These are phyloP conservation scores for Neurospora crassa DNA, from an alignment of 2,329 filamentous ascomycete species.

Conservation along the genomic window DNA sequence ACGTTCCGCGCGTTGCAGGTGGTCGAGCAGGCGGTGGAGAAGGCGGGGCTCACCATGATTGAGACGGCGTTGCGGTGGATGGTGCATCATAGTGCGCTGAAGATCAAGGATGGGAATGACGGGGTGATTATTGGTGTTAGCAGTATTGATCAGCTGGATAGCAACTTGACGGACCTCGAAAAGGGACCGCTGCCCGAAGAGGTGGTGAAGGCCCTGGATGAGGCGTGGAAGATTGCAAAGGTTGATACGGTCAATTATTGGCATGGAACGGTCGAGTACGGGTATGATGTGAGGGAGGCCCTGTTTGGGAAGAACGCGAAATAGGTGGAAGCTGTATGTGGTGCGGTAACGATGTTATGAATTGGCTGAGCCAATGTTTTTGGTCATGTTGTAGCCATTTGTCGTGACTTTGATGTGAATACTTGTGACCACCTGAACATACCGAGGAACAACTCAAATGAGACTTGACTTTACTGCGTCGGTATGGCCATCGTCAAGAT, in stretches of 20 bases:
- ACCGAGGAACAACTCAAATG: neutral
- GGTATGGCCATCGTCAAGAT: neutral
- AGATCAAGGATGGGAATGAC: slow-evolving; percentile 29
- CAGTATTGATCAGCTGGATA: slow-evolving; percentile 36
- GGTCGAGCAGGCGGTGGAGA: slow-evolving; percentile 52
- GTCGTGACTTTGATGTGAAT: neutral
- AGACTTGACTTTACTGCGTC: neutral
- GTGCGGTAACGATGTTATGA: neutral
- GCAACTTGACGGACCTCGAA: slow-evolving; percentile 39
- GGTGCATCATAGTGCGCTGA: slow-evolving; percentile 52
- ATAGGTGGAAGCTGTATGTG: slow-evolving; percentile 13
- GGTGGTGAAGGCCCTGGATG: slow-evolving; percentile 60
- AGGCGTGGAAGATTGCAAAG: slow-evolving; percentile 69
- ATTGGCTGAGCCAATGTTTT: neutral
- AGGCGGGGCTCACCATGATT: slow-evolving; percentile 53
- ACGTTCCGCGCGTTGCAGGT: slow-evolving; percentile 48
- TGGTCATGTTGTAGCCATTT: neutral
- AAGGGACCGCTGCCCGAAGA: slow-evolving; percentile 62
- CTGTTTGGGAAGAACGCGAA: slow-evolving; percentile 42
- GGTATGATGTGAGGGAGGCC: slow-evolving; percentile 52
- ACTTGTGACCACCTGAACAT: neutral
- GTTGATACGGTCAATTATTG: slow-evolving; percentile 41
- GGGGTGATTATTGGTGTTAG: slow-evolving; percentile 43
- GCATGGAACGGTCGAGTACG: slow-evolving; percentile 54
- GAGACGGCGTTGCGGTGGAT: slow-evolving; percentile 63